phyloP scores from a whole-genome alignment of 768 basidiomycete species.

The Crepidotus variabilis region DNA sequence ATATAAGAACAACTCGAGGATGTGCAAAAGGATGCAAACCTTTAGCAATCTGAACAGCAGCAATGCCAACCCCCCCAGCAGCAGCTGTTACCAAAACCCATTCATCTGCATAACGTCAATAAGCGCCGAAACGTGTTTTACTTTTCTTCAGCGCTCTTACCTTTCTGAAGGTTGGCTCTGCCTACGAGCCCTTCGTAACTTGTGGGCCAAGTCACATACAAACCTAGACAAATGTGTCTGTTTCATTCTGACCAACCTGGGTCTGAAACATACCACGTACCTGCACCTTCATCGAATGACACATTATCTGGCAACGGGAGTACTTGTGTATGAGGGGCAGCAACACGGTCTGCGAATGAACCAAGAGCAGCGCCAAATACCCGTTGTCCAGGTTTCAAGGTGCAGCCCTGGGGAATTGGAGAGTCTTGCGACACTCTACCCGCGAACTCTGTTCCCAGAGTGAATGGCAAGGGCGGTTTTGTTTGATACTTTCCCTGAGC shows the following conservation, averaged over 20 bases:
- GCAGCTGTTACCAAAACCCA: constrained; percentile 92
- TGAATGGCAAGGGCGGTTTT: constrained; percentile 83
- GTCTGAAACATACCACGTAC: constrained; percentile 29
- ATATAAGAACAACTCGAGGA: neutral
- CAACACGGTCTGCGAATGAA: constrained; percentile 74
- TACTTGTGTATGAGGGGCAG: constrained; percentile 45
- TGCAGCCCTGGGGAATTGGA: constrained; percentile 76
- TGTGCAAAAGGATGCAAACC: constrained; percentile 34
- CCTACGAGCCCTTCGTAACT: constrained; percentile 90
- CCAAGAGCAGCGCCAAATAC: constrained; percentile 86
- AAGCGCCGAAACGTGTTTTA: neutral
- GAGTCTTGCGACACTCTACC: constrained; percentile 69
- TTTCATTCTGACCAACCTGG: neutral
- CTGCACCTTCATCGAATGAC: constrained; percentile 83
- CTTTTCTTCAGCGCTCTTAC: constrained; percentile 30
- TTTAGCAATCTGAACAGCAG: constrained; percentile 92
- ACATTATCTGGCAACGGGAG: constrained; percentile 71
- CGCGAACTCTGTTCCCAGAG: constrained; percentile 82
- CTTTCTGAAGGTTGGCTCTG: constrained; percentile 74
- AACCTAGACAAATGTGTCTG: constrained; percentile 36
- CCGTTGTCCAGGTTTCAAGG: constrained; percentile 76
- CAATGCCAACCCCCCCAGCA: constrained; percentile 94
- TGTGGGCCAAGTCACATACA: constrained; percentile 90
- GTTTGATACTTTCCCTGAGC: constrained; percentile 86
- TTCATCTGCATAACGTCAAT: constrained; percentile 52